phyloP scores from a whole-genome alignment of 1,284 basidiomycete genomes.

The Ceratobasidium theobromae region DNA sequence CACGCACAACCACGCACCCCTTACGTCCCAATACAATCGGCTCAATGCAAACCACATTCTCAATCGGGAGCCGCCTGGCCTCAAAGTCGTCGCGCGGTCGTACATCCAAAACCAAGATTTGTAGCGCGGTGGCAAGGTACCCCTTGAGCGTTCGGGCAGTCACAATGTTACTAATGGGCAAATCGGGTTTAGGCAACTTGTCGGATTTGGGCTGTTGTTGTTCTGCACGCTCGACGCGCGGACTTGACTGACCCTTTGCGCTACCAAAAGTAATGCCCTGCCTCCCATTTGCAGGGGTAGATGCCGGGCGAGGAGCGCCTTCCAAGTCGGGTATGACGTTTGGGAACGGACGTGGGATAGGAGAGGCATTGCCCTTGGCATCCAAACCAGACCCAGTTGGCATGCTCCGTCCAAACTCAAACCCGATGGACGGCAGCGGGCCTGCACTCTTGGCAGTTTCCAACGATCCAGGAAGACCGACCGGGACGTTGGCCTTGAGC shows the following conservation, averaged over 20 bases:
- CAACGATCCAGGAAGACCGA: neutral
- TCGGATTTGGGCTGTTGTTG: neutral
- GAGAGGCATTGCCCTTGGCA: neutral
- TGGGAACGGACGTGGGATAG: slow-evolving; percentile 11
- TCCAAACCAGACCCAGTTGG: too few species aligned
- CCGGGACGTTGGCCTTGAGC: neutral
- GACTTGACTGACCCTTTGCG: neutral
- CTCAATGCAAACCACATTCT: slow-evolving; percentile 82
- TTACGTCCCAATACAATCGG: slow-evolving; percentile 70
- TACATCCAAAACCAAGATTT: slow-evolving; percentile 81
- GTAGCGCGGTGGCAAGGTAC: slow-evolving; percentile 55
- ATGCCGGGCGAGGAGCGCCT: slow-evolving; percentile 7
- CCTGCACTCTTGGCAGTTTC: neutral
- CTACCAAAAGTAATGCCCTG: neutral
- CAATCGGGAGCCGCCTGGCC: slow-evolving; percentile 65
- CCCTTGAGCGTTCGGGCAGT: slow-evolving; percentile 61
- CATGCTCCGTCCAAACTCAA: neutral
- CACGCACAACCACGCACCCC: slow-evolving; percentile 54
- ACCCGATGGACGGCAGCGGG: slow-evolving; percentile 2
- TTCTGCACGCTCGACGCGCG: too few species aligned
- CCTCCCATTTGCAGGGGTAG: neutral
- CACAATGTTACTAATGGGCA: slow-evolving; percentile 59
- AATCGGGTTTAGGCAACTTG: slow-evolving; percentile 43
- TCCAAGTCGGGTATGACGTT: slow-evolving; percentile 3
- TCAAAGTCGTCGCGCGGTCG: slow-evolving; percentile 77